phyloP scores from a whole-genome alignment of 768 basidiomycete species.

The Chalciporus piperatus region DNA sequence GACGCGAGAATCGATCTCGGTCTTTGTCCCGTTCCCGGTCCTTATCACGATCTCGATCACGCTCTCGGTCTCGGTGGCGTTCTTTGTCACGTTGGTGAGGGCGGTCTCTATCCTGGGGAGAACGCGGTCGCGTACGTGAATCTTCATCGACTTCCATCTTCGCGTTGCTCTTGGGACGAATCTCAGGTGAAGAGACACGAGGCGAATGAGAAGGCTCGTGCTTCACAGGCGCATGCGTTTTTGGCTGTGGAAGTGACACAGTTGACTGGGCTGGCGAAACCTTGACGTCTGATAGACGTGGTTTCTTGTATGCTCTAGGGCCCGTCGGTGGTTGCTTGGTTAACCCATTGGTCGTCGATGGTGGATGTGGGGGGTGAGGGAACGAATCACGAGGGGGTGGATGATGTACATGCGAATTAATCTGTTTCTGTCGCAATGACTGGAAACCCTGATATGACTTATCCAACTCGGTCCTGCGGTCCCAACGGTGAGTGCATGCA shows the following conservation, averaged over 20 bases:
- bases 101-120: slow-evolving; percentile 41
- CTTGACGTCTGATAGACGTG: slow-evolving; percentile 59
- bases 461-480: slow-evolving; percentile 67
- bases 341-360: slow-evolving; percentile 32
- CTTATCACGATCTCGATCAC: slow-evolving; percentile 35
- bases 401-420: slow-evolving; percentile 28
- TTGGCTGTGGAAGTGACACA: slow-evolving; percentile 28
- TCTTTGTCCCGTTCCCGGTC: slow-evolving; percentile 35
- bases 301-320: slow-evolving; percentile 79
- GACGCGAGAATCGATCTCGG: slow-evolving; percentile 39
- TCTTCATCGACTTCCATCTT: slow-evolving; percentile 64
- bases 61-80: slow-evolving; percentile 33
- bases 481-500: slow-evolving; percentile 13
- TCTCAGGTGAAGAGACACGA: slow-evolving; percentile 27
- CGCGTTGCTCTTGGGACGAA: slow-evolving; percentile 24
- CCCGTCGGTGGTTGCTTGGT: slow-evolving; percentile 69
- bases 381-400: slow-evolving; percentile 46
- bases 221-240: slow-evolving; percentile 18
- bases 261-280: slow-evolving; percentile 34
- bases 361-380: slow-evolving; percentile 32
- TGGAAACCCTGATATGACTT: slow-evolving; percentile 68
- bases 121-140: slow-evolving; percentile 40
- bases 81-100: slow-evolving; percentile 39
- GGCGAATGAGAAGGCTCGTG: slow-evolving; percentile 31
- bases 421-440: slow-evolving; percentile 40